Evolutionary conservation across 169 alveolate genomes (phyloP), one percentile per base, ranked within the genome.

Genomic region (Plasmodium gonderi): DNA sequence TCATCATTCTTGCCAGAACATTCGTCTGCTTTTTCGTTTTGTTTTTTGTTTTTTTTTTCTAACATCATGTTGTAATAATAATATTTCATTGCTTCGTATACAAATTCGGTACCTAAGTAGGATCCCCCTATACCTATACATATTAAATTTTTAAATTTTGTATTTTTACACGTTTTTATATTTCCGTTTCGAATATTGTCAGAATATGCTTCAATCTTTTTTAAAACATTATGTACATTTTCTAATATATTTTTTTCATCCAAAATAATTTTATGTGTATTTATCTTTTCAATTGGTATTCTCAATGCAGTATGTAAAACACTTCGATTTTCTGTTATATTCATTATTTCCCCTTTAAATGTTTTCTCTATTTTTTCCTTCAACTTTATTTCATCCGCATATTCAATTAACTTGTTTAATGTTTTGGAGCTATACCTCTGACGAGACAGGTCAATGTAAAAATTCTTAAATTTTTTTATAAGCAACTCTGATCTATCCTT

Each of bases 41-140:
- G 17, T 7, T 60, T 3, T 0, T 60, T 60, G 3, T 60, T 20
- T 1, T 80, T 79, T 38, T 90, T 74, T 38, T 45, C 44, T 29
- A 85, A 8, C 23, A 68, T 51, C 12, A 6, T 68, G 64, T 83
- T 76, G 17, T 82, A 77, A 54, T 83, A 94, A 87, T 95, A 97
- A 93, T 95, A 96, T 95, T 97, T 98, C 95, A 96, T 94, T 47
- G 98, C 99, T 93, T 98, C 98, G 51, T 95, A 96, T 8, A 98
- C 98, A 90, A 97, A 97, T 90, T 97, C 98, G 9, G 98, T 98
- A 6, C 99, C 99, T 45, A 99, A 96, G 96, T 98, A 99, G 31
- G 99, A 97, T n/a, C 99, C 99, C 33, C 99, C 99, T 77, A 99
- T 99, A 77, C 99, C 99, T 81, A 99, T 97, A 54, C 99, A 97